A percentile compares a stretch with the other conserved stretches of the same genome.
Conservation (phyloP, 768 basidiomycete genomes). For the Heimioporus sp. region DNA sequence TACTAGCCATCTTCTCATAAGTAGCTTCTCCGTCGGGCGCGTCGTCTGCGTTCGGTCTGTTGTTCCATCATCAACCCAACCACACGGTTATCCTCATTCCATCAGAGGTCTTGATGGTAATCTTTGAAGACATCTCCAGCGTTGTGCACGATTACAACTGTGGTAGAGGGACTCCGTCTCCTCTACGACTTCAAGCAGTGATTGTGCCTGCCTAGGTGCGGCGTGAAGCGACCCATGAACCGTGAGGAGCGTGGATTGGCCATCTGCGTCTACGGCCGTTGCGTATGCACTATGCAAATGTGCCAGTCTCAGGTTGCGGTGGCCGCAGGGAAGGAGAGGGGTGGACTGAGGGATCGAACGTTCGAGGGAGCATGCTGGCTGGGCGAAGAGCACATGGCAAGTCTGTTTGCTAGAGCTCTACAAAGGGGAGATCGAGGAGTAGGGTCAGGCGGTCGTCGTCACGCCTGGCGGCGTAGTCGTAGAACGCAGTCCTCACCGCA, state of each 20-base stretch:
- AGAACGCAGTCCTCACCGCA: constrained; percentile 67
- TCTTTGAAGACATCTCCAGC: neutral
- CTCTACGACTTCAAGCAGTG: neutral
- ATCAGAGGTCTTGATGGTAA: neutral
- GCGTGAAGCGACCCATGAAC: constrained; percentile 56
- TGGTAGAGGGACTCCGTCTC: neutral
- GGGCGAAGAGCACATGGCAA: constrained; percentile 68
- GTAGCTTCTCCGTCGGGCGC: neutral
- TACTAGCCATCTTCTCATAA: neutral
- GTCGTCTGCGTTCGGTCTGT: neutral
- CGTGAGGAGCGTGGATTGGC: constrained; percentile 52
- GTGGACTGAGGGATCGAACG: constrained; percentile 87
- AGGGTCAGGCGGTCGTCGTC: constrained; percentile 86
- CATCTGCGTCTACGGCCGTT: too few species aligned
- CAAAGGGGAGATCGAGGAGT: constrained; percentile 77
- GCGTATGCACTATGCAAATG: too few species aligned
- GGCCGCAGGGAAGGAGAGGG: too few species aligned
- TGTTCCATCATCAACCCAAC: too few species aligned
- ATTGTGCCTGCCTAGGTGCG: constrained; percentile 28
- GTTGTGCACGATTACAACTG: neutral
- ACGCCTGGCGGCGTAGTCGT: too few species aligned
- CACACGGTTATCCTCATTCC: neutral
- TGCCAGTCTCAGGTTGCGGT: too few species aligned
- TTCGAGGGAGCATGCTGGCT: constrained; percentile 82
- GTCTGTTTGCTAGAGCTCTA: constrained; percentile 94